These are phyloP conservation scores for Prunella vulgaris DNA, from an alignment of 257 asterid species.

Conservation along the genomic window DNA sequence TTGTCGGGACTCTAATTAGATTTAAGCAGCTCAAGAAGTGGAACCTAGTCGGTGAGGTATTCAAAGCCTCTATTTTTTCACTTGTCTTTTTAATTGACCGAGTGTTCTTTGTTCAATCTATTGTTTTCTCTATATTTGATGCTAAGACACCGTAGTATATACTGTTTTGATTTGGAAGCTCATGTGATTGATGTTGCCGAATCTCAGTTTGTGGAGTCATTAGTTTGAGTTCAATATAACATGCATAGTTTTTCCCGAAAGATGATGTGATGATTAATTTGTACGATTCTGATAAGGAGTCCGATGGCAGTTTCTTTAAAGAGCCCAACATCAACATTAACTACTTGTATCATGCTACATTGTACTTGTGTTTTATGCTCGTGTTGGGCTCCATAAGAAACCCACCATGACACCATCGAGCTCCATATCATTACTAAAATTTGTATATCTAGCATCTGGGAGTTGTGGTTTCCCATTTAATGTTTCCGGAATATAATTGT, in stretches of 20 bases:
- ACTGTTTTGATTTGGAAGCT: conserved; percentile 9
- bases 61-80: neutral
- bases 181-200: neutral
- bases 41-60: conserved; percentile 93
- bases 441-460: neutral
- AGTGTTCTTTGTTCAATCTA: neutral
- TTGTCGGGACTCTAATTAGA: conserved; percentile 83
- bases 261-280: neutral
- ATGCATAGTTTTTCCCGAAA: neutral
- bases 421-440: neutral
- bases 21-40: conserved; percentile 98
- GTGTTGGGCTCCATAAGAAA: no score
- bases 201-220: neutral
- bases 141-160: neutral
- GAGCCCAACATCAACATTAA: no score
- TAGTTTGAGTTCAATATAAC: neutral
- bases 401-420: no score
- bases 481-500: neutral
- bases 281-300: neutral
- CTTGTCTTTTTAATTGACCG: neutral
- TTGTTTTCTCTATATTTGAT: neutral
- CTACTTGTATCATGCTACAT: no score
- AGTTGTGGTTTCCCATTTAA: neutral
- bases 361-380: no score
- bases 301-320: neutral